Base-by-base conservation (phyloP, 352 stramenopile genomes). In the Globisporangium paddicum region DNA sequence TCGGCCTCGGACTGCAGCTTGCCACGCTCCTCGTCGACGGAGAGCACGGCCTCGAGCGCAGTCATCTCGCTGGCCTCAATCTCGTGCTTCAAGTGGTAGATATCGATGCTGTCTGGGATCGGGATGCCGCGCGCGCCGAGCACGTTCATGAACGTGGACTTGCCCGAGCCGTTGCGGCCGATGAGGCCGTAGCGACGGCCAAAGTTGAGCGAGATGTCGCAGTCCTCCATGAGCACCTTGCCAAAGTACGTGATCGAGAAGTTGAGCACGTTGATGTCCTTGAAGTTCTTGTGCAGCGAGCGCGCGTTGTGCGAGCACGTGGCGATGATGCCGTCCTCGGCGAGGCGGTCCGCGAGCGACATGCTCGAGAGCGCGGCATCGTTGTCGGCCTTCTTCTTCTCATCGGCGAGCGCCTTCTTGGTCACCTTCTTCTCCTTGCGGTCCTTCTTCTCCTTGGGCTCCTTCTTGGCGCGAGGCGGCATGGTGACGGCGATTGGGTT, bases 261-360 rank as follows among this genome's bases (percentile, higher is more conserved):
- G 71, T 98, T 97, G 50, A 89, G 73, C 46, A 99, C 96, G 68
- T 98, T 98, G 64, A 99, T 98, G 77, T 99, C 96, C 68, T 97
- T 96, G 42, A 98, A 96, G 79, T 98, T 98, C 49, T 87, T 84
- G 78, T 98, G 90, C 38, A 97, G 77, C 21, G 71, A 82, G 52
- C 90, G 91, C 66, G 93, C 93, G 47, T 89, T 96, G 64, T 89
- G 77, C 73, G 96, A 96, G 77, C 95, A 99, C n/a, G 94, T 99
- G 25, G 95, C 91, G 69, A 98, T 95, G 77, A 99, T 98, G 52
- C 96, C 85, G 32, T 98, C 82, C 48, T 96, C 79, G 18, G 89
- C 89, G 16, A 99, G 82, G 28, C 92, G 86, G 61, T 98, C 95
- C 21, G 86, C 86, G 26, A 85, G 58, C 50, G 82, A 89, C 79